A percentile compares a stretch with the other conserved stretches of the same genome.
These are phyloP conservation scores for Cryptococcus sp. DNA, from an alignment of 1,284 basidiomycete species.

Conservation along the genomic window DNA sequence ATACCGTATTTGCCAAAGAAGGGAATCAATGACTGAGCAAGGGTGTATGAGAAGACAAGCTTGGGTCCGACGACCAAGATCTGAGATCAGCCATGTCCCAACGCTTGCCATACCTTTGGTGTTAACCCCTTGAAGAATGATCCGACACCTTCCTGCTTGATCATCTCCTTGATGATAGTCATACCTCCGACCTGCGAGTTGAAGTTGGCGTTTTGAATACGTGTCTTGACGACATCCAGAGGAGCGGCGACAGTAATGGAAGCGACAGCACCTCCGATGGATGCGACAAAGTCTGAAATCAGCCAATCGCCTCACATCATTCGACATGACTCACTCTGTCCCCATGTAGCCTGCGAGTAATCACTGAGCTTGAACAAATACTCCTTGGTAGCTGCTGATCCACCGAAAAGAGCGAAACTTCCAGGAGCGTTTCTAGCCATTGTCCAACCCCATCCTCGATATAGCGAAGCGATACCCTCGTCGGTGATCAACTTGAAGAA, in stretches of 20 bases:
- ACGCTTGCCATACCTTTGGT: constrained; percentile 65
- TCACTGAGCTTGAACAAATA: constrained; percentile 83
- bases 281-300: constrained; percentile 73
- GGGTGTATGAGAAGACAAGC: constrained; percentile 95
- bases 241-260: constrained; percentile 96
- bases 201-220: constrained; percentile 98
- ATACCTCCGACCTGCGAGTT: constrained; percentile 80
- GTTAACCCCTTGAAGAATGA: constrained; percentile 98
- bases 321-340: constrained; percentile 58
- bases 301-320: neutral
- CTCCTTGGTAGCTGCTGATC: constrained; percentile 90
- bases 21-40: constrained; percentile 94
- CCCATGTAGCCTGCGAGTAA: constrained; percentile 90
- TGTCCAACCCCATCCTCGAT: constrained; percentile 98
- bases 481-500: constrained; percentile 85
- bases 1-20: constrained; percentile 77
- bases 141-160: constrained; percentile 75
- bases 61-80: constrained; percentile 97
- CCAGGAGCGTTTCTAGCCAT: constrained; percentile 97
- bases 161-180: constrained; percentile 78
- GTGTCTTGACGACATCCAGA: constrained; percentile 92
- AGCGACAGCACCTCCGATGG: constrained; percentile 87
- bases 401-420: constrained; percentile 93
- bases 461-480: constrained; percentile 79
- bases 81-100: constrained; percentile 47